These are phyloP conservation scores for Picea sitchensis DNA, from an alignment of 75 land plant genomes.

Conservation along the genomic window DNA sequence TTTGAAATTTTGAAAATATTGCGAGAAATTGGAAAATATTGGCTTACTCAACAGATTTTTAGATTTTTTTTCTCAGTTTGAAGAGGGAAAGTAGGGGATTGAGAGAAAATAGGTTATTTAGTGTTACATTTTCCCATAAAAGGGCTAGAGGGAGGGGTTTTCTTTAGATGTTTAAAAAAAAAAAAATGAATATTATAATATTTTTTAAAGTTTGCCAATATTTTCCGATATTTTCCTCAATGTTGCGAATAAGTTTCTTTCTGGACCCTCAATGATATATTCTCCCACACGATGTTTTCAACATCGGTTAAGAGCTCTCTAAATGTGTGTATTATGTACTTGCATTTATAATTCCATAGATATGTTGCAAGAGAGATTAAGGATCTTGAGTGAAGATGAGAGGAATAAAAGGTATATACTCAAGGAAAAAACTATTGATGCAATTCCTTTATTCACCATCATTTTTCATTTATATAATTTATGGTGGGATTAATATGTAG, in stretches of 20 bases:
- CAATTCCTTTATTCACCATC: neutral
- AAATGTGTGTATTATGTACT: neutral
- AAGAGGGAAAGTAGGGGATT: neutral
- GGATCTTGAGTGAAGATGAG: conserved; percentile 44
- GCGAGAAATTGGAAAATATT: neutral
- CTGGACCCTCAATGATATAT: no score
- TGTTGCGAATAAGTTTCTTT: no score
- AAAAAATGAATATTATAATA: no score
- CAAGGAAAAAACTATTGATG: neutral
- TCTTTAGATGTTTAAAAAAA: no score
- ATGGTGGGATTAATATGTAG: no score
- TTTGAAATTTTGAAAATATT: neutral
- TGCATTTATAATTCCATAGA: conserved; percentile 34
- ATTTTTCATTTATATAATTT: neutral
- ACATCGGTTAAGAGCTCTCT: neutral
- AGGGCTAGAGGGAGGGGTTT: no score
- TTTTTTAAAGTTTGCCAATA: no score
- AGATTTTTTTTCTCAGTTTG: neutral
- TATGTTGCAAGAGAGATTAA: conserved; percentile 57
- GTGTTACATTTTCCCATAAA: no score
- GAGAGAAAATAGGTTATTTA: no score
- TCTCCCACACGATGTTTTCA: no score
- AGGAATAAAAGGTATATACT: conserved; percentile 54
- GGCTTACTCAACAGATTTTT: no score
- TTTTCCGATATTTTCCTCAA: no score